A percentile compares a stretch with the other conserved stretches of the same genome.
Conservation (phyloP, 495 filamentous ascomycete genomes). For the Neurospora tetraspora region DNA sequence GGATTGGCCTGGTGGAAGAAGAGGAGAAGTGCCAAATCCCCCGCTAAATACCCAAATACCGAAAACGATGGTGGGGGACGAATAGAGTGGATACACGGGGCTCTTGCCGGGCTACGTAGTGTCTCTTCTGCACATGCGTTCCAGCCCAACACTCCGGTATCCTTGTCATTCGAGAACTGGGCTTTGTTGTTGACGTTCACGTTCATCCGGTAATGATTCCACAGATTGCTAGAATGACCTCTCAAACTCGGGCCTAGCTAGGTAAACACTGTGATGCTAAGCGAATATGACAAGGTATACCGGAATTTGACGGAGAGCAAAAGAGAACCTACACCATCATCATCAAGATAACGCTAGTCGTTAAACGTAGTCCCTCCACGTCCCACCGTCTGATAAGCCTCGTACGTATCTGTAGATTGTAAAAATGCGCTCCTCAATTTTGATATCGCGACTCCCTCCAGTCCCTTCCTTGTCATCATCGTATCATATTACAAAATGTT, state of each 20-base stretch:
- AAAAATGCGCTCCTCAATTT: background rate
- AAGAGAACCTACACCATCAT: background rate
- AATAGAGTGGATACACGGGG: no score
- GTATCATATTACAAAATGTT: conserved; percentile 1
- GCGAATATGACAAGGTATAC: background rate
- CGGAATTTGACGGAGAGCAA: background rate
- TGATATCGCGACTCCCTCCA: background rate
- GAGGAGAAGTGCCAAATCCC: no score
- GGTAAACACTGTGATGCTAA: background rate
- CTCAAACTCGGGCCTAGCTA: background rate
- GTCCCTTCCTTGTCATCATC: background rate
- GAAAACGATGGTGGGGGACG: no score
- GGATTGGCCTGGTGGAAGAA: no score
- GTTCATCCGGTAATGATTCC: background rate
- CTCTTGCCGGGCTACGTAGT: background rate
- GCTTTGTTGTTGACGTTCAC: background rate
- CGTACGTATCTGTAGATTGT: background rate
- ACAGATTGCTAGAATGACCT: background rate
- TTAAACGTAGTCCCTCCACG: background rate
- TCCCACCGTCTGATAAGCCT: background rate
- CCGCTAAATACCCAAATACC: no score
- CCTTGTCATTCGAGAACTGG: background rate
- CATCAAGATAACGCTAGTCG: background rate
- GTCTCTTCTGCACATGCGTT: background rate
- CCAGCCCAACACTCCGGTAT: background rate